phyloP scores from a whole-genome alignment of 1,284 basidiomycete species.

The Trichosporon faecale region DNA sequence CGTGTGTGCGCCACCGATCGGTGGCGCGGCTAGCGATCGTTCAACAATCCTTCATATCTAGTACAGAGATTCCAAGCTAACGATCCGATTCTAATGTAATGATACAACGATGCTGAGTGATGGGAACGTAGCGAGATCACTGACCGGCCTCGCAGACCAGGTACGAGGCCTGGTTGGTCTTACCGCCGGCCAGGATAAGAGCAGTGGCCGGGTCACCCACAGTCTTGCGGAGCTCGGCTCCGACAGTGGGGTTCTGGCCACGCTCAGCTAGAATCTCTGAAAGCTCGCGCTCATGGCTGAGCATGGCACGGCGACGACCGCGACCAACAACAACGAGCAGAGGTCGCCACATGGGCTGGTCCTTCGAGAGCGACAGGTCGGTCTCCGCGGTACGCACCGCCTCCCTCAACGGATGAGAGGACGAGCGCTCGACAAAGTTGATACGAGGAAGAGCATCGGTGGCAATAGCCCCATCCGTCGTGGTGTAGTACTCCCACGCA shows the following conservation, averaged over 20 bases:
- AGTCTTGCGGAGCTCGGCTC: constrained; percentile 69
- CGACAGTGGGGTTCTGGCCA: constrained; percentile 56
- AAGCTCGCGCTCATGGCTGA: constrained; percentile 60
- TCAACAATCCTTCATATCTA: background rate
- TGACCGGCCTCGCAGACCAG: constrained; percentile 66
- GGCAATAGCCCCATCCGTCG: constrained; percentile 17
- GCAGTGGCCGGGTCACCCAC: constrained; percentile 75
- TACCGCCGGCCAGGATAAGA: constrained; percentile 61
- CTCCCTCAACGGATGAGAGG: constrained; percentile 48
- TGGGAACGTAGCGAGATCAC: constrained; percentile 4
- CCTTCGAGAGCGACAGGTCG: constrained; percentile 55
- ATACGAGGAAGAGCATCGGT: constrained; percentile 34
- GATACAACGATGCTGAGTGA: background rate
- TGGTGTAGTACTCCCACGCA: constrained; percentile 49
- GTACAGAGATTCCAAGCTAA: background rate
- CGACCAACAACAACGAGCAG: constrained; percentile 67
- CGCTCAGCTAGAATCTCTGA: constrained; percentile 62
- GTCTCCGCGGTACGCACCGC: constrained; percentile 58
- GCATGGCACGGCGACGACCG: constrained; percentile 64
- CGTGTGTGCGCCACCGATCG: background rate
- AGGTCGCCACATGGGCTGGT: constrained; percentile 56
- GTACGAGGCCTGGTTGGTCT: constrained; percentile 59
- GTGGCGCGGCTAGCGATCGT: background rate
- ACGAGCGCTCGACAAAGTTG: constrained; percentile 27
- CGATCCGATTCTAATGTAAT: background rate